Evolutionary conservation across 257 asterid genomes (phyloP), one percentile per base, ranked within the genome.

Genomic region (Salvia miltiorrhiza): DNA sequence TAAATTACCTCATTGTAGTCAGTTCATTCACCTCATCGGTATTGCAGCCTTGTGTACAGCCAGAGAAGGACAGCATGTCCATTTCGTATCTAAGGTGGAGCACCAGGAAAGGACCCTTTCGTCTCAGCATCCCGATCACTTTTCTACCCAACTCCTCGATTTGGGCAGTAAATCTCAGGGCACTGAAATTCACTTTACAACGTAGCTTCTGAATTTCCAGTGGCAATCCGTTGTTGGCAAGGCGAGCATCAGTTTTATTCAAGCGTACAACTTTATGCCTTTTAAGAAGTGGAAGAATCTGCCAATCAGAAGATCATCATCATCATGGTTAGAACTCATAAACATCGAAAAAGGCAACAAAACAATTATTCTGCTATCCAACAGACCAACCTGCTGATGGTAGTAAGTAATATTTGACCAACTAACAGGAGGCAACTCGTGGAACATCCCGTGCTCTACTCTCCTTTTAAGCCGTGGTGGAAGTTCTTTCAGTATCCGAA

Each of bases 321-420:
- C 58, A 48, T 1, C 35, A 30, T 30, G 4, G 8, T 10, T 52
- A 39, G 63, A 66, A 43, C 48, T 32, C 24, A 33, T n/a, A 33
- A 32, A 52, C 2, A 14, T 32, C 3, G n/a, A 11, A 54, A 23
- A 45, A 52, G 9, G 9, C 9, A n/a, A 64, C 0, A 12, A 20
- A 24, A 58, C 47, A 20, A 28, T 37, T 28, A 20, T 9, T 35
- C 45, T 12, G 28, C 5, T 37, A 53, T 16, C 20, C 44, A 9
- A 12, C 13, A 43, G 28, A 69, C 80, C 14, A 63, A 87, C 95
- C 87, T 87, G 95, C 28, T 52, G 75, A 52, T 57, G 81, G 79
- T 88, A 88, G 76, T 88, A 88, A 43, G 95, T 80, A 73, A 85
- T 77, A 57, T 88, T 82, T 2, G 95, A 88, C 95, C 92, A 88